Percentiles rank a stretch among this genome's conserved stretches.
phyloP scores from a whole-genome alignment of 2,329 filamentous ascomycete genomes.

The Cladosporium oxysporum region DNA sequence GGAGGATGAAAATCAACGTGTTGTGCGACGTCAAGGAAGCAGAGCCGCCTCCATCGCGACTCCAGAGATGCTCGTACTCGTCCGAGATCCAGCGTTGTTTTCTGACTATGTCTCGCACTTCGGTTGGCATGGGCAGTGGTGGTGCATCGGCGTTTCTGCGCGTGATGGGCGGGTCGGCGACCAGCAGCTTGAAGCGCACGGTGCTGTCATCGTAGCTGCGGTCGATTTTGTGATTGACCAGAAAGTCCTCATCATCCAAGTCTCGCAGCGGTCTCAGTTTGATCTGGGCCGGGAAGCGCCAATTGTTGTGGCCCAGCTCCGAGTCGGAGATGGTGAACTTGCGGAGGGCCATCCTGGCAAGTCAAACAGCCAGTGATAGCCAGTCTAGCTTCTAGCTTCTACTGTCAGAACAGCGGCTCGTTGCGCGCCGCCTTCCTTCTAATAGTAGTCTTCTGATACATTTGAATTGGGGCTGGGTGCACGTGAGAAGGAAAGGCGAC shows the following conservation, averaged over 20 bases:
- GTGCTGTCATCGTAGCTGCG: constrained; percentile 40
- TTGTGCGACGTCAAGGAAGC: constrained; percentile 34
- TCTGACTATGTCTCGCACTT: constrained; percentile 30
- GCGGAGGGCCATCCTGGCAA: constrained; percentile 22
- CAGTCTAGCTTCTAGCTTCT: not conserved
- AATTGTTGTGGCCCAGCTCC: constrained; percentile 38
- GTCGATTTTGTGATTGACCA: constrained; percentile 39
- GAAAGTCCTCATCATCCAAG: constrained; percentile 37
- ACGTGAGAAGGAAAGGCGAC: not conserved
- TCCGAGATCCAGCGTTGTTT: constrained; percentile 37
- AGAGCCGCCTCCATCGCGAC: constrained; percentile 37
- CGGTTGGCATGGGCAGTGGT: constrained; percentile 31
- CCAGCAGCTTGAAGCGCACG: constrained; percentile 38
- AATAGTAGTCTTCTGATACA: constrained; percentile 8
- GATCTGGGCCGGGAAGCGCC: constrained; percentile 34
- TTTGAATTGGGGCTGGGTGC: not conserved
- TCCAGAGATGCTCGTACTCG: constrained; percentile 39
- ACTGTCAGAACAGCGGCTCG: constrained; percentile 5
- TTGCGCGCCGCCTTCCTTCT: not conserved
- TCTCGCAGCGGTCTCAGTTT: constrained; percentile 34
- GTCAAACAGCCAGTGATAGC: not conserved
- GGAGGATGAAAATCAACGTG: constrained; percentile 37
- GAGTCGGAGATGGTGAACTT: constrained; percentile 37
- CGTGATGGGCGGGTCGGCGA: constrained; percentile 17
- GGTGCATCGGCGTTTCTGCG: constrained; percentile 34